A percentile compares a stretch with the other conserved stretches of the same genome.
These are phyloP conservation scores for Ilyonectria robusta DNA, from an alignment of 2,329 filamentous ascomycete species.

Conservation along the genomic window DNA sequence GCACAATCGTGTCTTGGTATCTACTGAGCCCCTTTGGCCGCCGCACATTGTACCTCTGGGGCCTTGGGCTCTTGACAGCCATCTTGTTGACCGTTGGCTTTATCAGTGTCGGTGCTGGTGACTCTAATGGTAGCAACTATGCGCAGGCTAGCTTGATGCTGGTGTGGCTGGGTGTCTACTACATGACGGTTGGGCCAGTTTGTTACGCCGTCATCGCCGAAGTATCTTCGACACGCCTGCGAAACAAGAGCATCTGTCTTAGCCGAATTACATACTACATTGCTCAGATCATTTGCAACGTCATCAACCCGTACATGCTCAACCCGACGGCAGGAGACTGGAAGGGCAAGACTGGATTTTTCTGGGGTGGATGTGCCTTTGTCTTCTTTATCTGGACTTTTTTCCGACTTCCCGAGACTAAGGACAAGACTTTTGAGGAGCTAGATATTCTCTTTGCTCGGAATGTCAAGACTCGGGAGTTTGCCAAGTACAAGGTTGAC, in stretches of 20 bases:
- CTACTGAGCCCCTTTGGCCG: slow-evolving; percentile 49
- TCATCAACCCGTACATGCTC: slow-evolving; percentile 44
- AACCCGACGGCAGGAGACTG: slow-evolving; percentile 53
- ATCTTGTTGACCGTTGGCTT: slow-evolving; percentile 56
- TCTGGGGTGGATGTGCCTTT: slow-evolving; percentile 52
- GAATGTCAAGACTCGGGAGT: slow-evolving; percentile 52
- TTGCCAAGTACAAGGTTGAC: slow-evolving; percentile 38
- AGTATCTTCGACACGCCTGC: slow-evolving; percentile 52
- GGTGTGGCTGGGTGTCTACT: slow-evolving; percentile 47
- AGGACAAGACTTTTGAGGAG: slow-evolving; percentile 48
- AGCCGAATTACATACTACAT: slow-evolving; percentile 45
- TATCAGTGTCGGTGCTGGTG: slow-evolving; percentile 46
- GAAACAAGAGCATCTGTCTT: slow-evolving; percentile 51
- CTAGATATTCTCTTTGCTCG: slow-evolving; percentile 51
- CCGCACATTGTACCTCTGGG: slow-evolving; percentile 57
- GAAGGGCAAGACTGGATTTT: slow-evolving; percentile 56
- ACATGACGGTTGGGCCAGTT: slow-evolving; percentile 53
- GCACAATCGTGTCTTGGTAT: slow-evolving; percentile 23
- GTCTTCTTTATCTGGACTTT: slow-evolving; percentile 48
- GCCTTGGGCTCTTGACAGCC: slow-evolving; percentile 55
- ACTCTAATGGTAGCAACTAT: slow-evolving; percentile 25
- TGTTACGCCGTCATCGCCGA: slow-evolving; percentile 53
- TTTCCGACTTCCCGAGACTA: slow-evolving; percentile 44
- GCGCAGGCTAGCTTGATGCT: slow-evolving; percentile 46
- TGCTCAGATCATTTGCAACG: slow-evolving; percentile 40